A percentile compares a stretch with the other conserved stretches of the same genome.
These are phyloP conservation scores for Magnolia officinalis DNA, from an alignment of 164 flowering plant species.

Conservation along the genomic window DNA sequence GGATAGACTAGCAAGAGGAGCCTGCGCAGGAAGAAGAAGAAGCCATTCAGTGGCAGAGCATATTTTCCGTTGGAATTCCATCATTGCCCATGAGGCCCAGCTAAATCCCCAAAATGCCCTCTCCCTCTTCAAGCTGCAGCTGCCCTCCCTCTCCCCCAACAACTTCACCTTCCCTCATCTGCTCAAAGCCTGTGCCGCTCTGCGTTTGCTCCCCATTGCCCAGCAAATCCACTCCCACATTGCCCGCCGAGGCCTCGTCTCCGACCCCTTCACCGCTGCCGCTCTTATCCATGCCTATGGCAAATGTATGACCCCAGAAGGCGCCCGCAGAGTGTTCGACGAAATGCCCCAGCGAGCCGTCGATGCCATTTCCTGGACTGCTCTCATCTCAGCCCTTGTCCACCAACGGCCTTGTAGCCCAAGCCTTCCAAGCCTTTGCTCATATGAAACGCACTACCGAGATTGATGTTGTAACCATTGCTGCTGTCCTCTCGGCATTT, in stretches of 20 bases:
- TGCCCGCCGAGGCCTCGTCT: slow-evolving; percentile 14
- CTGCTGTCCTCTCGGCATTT: slow-evolving; percentile 18
- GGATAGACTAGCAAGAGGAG: too few relatives aligned
- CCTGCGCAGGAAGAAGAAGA: background rate
- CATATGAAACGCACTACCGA: slow-evolving; percentile 13
- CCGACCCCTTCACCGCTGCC: slow-evolving; percentile 14
- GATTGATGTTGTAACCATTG: slow-evolving; percentile 17
- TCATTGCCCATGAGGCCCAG: slow-evolving; percentile 17
- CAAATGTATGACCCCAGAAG: slow-evolving; percentile 9
- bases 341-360: slow-evolving; percentile 18
- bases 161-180: slow-evolving; percentile 26
- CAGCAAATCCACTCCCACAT: slow-evolving; percentile 21
- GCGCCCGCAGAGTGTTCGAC: slow-evolving; percentile 21
- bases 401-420: background rate
- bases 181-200: slow-evolving; percentile 24
- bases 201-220: background rate
- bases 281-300: slow-evolving; percentile 23
- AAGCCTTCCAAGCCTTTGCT: slow-evolving; percentile 15
- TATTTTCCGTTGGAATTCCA: slow-evolving; percentile 19
- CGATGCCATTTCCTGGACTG: slow-evolving; percentile 26
- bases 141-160: slow-evolving; percentile 19
- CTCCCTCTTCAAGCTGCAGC: slow-evolving; percentile 23
- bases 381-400: slow-evolving; percentile 22
- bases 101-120: slow-evolving; percentile 20
- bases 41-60: background rate